phyloP scores from a whole-genome alignment of 2,329 filamentous ascomycete genomes.

The Chaetomiaceae sp. region DNA sequence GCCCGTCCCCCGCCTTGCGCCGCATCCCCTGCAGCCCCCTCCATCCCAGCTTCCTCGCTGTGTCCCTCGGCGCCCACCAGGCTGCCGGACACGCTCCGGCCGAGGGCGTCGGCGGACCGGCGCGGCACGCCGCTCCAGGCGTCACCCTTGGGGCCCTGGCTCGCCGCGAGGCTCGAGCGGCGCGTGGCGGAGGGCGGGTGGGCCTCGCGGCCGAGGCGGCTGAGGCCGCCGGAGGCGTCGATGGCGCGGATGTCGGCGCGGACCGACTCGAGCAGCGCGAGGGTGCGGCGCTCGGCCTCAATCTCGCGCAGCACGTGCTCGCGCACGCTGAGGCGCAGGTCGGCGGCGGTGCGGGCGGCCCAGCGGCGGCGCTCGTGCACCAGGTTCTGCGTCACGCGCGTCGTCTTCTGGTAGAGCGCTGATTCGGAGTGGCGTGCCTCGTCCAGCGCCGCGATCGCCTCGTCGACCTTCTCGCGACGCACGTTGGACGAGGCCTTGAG shows the following conservation, averaged over 20 bases:
- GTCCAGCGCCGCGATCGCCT: slow-evolving; percentile 85
- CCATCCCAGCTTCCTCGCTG: slow-evolving; percentile 47
- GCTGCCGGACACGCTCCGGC: slow-evolving; percentile 69
- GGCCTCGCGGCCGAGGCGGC: slow-evolving; percentile 78
- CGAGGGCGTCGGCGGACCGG: slow-evolving; percentile 64
- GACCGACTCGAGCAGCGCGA: slow-evolving; percentile 89
- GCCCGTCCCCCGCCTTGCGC: no score
- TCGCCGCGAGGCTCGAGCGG: slow-evolving; percentile 71
- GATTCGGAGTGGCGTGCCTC: slow-evolving; percentile 79
- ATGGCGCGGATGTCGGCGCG: slow-evolving; percentile 90
- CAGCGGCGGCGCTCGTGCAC: slow-evolving; percentile 83
- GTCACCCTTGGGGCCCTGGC: slow-evolving; percentile 95
- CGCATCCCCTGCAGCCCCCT: slow-evolving; percentile 31
- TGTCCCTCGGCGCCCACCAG: slow-evolving; percentile 41
- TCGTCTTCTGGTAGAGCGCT: slow-evolving; percentile 77
- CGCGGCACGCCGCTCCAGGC: slow-evolving; percentile 93
- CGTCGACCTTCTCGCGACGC: slow-evolving; percentile 90
- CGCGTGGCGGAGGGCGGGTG: slow-evolving; percentile 60
- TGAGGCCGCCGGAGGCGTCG: slow-evolving; percentile 83
- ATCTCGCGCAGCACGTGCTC: slow-evolving; percentile 95
- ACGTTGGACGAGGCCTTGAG: slow-evolving; percentile 83
- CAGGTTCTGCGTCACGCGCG: slow-evolving; percentile 82
- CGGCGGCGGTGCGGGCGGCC: slow-evolving; percentile 81
- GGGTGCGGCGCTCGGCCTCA: slow-evolving; percentile 84
- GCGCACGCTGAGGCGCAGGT: slow-evolving; percentile 74